Conservation (phyloP, 2,329 filamentous ascomycete genomes). For the Cercospora sesami region DNA sequence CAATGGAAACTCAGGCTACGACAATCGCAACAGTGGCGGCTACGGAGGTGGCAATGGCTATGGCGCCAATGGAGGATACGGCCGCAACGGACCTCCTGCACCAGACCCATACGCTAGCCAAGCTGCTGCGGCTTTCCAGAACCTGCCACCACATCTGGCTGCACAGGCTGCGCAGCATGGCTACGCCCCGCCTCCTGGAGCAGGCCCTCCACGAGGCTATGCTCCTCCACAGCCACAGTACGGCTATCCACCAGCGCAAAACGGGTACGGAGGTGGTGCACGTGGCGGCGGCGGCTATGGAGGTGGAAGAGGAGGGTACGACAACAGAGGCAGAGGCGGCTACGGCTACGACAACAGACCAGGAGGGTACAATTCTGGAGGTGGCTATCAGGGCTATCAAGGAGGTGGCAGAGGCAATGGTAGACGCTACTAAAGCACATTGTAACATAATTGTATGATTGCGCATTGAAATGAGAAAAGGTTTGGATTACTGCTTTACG, state of each 20-base stretch:
- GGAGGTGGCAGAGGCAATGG: conserved; percentile 15
- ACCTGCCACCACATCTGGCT: conserved; percentile 38
- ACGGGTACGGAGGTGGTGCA: conserved; percentile 28
- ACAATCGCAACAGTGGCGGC: conserved; percentile 23
- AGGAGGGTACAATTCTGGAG: conserved; percentile 15
- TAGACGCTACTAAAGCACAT: conserved; percentile 16
- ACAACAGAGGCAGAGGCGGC: conserved; percentile 33
- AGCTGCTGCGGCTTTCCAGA: conserved; percentile 30
- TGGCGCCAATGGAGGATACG: conserved; percentile 31
- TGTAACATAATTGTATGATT: not conserved
- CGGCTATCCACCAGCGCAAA: conserved; percentile 31
- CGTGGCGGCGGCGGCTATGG: conserved; percentile 24
- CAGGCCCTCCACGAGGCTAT: conserved; percentile 22
- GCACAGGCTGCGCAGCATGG: conserved; percentile 39
- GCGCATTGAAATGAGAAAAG: not conserved
- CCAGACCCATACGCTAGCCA: conserved; percentile 22
- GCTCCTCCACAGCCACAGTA: conserved; percentile 21
- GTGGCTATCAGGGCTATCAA: conserved; percentile 17
- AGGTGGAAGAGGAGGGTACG: conserved; percentile 27
- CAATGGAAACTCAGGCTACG: conserved; percentile 31
- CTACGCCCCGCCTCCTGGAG: conserved; percentile 27
- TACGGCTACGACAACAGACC: conserved; percentile 14
- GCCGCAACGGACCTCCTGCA: conserved; percentile 19
- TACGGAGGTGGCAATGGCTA: conserved; percentile 29
- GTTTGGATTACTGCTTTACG: not conserved